Conservation (phyloP, 2,329 filamentous ascomycete species). For the Colletotrichum orchidophilum region DNA sequence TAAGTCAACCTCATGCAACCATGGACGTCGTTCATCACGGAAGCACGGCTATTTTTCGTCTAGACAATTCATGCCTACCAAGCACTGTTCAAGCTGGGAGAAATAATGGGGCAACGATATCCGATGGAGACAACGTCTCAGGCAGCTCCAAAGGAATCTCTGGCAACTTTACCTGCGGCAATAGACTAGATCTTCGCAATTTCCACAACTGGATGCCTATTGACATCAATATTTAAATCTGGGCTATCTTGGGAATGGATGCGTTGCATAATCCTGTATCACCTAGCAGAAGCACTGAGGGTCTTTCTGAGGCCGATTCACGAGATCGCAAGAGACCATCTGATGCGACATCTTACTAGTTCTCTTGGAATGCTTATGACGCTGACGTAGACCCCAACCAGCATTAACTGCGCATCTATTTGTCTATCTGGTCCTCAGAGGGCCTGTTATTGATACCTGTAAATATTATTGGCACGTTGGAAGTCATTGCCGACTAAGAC, state of each 20-base stretch:
- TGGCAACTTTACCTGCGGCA: neutral
- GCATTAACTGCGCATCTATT: too few relatives aligned
- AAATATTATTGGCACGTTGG: too few relatives aligned
- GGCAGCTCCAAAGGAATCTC: neutral
- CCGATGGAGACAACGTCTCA: neutral
- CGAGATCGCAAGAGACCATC: conserved; percentile 2
- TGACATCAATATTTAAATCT: neutral
- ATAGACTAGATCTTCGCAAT: neutral
- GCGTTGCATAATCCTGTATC: neutral
- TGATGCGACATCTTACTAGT: conserved; percentile 18
- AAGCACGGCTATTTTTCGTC: neutral
- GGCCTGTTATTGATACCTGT: too few relatives aligned
- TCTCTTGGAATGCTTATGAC: conserved; percentile 19
- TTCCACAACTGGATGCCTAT: conserved; percentile 7
- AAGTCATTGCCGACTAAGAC: neutral
- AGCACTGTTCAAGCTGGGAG: neutral
- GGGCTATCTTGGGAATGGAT: neutral
- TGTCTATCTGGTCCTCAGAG: too few relatives aligned
- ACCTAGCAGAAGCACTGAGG: too few relatives aligned
- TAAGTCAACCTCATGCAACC: neutral
- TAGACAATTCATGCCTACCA: neutral
- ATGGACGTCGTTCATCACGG: too few relatives aligned
- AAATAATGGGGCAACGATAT: neutral
- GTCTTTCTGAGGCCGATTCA: neutral
- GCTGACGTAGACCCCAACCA: too few relatives aligned